A percentile compares a stretch with the other conserved stretches of the same genome.
phyloP scores from a whole-genome alignment of 225 moss, liverwort and hornwort genomes.

The Pseudisothecium myosuroides region DNA sequence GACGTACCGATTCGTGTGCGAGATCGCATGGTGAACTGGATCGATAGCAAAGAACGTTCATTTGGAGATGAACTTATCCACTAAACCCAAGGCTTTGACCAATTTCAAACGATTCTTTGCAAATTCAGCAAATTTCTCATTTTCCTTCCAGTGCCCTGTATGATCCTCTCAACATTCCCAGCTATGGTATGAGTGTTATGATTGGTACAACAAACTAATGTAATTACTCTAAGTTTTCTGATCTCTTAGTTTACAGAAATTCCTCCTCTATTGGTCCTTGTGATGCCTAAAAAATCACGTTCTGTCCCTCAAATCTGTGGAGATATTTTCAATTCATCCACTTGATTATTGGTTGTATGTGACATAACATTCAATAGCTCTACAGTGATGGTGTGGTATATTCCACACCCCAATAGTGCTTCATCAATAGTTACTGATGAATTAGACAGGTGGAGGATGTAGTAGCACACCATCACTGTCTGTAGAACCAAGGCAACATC shows the following conservation, averaged over 20 bases:
- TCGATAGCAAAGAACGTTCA: conserved; percentile 41
- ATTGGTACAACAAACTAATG: not conserved
- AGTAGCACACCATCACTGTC: too few species aligned
- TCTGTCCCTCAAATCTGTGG: not conserved
- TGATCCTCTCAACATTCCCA: not conserved
- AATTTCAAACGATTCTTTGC: conserved; percentile 17
- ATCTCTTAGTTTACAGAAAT: not conserved
- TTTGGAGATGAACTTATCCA: conserved; percentile 44
- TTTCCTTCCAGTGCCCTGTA: not conserved
- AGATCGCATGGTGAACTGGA: conserved; percentile 42
- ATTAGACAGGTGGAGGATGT: too few species aligned
- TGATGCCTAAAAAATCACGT: not conserved
- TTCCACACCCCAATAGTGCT: too few species aligned
- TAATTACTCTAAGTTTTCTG: not conserved
- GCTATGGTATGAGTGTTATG: not conserved
- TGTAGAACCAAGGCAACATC: too few species aligned
- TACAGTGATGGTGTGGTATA: too few species aligned
- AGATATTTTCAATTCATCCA: not conserved
- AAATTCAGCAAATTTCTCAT: not conserved
- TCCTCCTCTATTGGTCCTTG: not conserved
- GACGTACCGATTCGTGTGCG: conserved; percentile 11
- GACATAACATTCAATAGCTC: too few species aligned
- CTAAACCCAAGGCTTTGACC: conserved; percentile 28
- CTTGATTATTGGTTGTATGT: not conserved
- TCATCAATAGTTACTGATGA: too few species aligned